A percentile compares a stretch with the other conserved stretches of the same genome.
Evolutionary conservation across 2,329 filamentous ascomycete genomes (phyloP).

Genomic region (Epichloe gansuensis): DNA sequence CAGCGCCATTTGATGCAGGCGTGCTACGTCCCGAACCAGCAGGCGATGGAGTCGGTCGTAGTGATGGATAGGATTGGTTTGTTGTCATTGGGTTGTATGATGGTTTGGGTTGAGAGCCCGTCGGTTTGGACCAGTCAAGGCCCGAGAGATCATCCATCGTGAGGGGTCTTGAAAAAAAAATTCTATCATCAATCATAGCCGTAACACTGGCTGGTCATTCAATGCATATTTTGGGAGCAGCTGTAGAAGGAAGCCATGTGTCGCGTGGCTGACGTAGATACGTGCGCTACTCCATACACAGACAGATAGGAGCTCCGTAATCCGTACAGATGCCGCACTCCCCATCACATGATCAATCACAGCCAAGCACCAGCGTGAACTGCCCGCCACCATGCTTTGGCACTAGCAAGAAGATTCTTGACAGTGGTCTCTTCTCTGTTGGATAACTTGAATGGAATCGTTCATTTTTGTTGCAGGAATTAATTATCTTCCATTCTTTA

Average conservation of each 20-base stretch:
- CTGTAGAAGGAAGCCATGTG: not conserved
- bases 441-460: too few relatives aligned
- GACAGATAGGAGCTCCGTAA: too few relatives aligned
- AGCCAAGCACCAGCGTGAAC: not conserved
- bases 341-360: not conserved
- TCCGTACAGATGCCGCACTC: too few relatives aligned
- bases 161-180: too few relatives aligned
- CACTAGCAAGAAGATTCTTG: too few relatives aligned
- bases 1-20: constrained; percentile 37
- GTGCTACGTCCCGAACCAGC: constrained; percentile 44
- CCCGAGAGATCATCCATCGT: constrained; percentile 51
- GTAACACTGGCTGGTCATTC: constrained; percentile 5
- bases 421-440: too few relatives aligned
- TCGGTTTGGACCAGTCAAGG: constrained; percentile 44
- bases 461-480: too few relatives aligned
- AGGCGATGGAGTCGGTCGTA: constrained; percentile 45
- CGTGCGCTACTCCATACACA: not conserved
- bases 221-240: constrained; percentile 1
- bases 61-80: constrained; percentile 34
- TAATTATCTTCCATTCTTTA: too few relatives aligned
- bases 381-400: too few relatives aligned
- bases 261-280: not conserved
- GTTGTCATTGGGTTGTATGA: constrained; percentile 19
- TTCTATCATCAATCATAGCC: constrained; percentile 4
- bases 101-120: constrained; percentile 20